phyloP scores from a whole-genome alignment of 1,284 basidiomycete genomes.

The Leucocoprinus gongylophorus region DNA sequence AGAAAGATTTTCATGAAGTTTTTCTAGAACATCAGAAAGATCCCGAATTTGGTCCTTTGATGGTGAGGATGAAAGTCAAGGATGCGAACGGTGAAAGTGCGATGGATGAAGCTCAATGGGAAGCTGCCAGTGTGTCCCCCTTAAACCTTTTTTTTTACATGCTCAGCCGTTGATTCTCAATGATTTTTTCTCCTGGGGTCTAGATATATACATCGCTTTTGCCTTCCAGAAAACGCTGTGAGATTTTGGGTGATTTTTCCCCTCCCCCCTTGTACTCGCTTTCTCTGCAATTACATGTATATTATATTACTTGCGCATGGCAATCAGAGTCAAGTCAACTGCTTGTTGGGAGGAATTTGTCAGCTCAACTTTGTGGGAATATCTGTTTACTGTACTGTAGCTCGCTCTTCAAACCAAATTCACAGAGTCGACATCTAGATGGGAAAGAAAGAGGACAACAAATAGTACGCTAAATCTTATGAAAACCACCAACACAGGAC shows the following conservation, averaged over 20 bases:
- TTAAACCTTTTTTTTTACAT: too few relatives aligned
- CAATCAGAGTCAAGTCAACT: too few relatives aligned
- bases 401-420: too few relatives aligned
- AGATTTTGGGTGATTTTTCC: neutral
- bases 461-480: too few relatives aligned
- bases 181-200: neutral
- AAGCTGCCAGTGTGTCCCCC: conserved; percentile 79
- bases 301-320: too few relatives aligned
- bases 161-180: neutral
- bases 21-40: conserved; percentile 73
- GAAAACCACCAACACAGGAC: too few relatives aligned
- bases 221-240: conserved; percentile 42
- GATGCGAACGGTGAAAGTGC: conserved; percentile 77
- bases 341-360: too few relatives aligned
- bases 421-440: too few relatives aligned
- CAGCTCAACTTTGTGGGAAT: too few relatives aligned
- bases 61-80: conserved; percentile 86
- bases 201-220: conserved; percentile 82
- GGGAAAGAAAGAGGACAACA: too few relatives aligned
- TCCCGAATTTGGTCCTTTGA: conserved; percentile 69
- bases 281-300: neutral
- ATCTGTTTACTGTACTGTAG: too few relatives aligned
- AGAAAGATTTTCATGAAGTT: conserved; percentile 84
- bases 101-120: conserved; percentile 93
- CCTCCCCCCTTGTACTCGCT: too few relatives aligned